Evolutionary conservation across 2,329 filamentous ascomycete species (phyloP), one percentile per base, ranked within the genome.

Genomic region (Aspergillus neotritici): DNA sequence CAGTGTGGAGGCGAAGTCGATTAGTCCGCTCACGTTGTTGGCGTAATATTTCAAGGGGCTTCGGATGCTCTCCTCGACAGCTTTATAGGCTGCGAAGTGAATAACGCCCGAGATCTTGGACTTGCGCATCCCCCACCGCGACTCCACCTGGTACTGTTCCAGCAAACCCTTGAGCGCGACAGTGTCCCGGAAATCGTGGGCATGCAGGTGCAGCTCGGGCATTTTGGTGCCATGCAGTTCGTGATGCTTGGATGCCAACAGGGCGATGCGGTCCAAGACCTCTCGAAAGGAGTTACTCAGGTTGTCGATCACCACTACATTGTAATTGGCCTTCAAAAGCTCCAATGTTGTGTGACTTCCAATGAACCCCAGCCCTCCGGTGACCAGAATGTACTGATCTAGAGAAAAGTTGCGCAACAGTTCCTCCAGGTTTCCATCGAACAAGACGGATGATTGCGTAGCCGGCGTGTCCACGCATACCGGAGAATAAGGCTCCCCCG

Each of bases 61-160:
- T 17, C 65, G 62, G 47, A 84, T 83, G 34, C 78, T 83, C 53
- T 85, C 80, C 17, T 75, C 74, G 0, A 84, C 80, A 2, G 80
- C 79, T 59, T 84, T 84, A 68, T 78, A 78, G 1, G 82, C 82
- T 11, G 82, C 82, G 51, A 84, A 84, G 56, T 85, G 82, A 44
- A 85, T 83, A n/a, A 84, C 79, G 1, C 79, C 80, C 0, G 68
- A 66, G 48, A 84, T 81, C 25, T 66, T 71, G 3, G 77, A 80
- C 40, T 62, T 61, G 13, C 67, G 58, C 11, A 57, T 50, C 16
- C 59, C 56, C 62, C 63, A 63, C 41, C 60, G 44, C 34, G 61
- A 57, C 31, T 56, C 40, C 48, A 60, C 37, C 30, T 53, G 61
- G 52, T 76, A 73, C 41, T 65, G 64, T 13, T 70, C 58, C 35